phyloP scores from a whole-genome alignment of 2,329 filamentous ascomycete species.

The Xylariomycetidae sp. region DNA sequence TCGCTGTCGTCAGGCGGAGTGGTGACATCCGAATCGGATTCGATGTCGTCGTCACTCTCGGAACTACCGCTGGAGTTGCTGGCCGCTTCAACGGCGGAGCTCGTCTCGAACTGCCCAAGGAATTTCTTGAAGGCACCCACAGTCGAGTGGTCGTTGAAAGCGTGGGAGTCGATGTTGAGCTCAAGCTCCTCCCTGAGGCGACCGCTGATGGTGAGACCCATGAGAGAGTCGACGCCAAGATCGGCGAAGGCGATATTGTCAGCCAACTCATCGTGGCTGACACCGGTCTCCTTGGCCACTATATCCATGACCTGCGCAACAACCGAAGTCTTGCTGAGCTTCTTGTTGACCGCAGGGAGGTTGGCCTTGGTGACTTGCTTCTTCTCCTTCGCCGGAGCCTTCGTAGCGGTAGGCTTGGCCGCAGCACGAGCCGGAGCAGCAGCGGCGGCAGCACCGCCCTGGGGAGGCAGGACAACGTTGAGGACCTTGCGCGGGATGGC shows the following conservation, averaged over 20 bases:
- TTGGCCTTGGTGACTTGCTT: slow-evolving; percentile 41
- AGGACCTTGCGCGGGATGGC: slow-evolving; percentile 60
- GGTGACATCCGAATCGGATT: slow-evolving; percentile 45
- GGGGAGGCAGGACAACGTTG: slow-evolving; percentile 60
- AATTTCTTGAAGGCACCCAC: slow-evolving; percentile 47
- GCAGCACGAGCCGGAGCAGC: slow-evolving; percentile 30
- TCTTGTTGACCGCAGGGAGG: slow-evolving; percentile 44
- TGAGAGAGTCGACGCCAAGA: slow-evolving; percentile 56
- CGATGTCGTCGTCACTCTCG: slow-evolving; percentile 35
- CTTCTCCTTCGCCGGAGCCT: slow-evolving; percentile 33
- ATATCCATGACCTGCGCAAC: slow-evolving; percentile 44
- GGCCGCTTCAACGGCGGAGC: slow-evolving; percentile 25
- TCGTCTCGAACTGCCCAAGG: slow-evolving; percentile 30
- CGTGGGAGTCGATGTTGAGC: slow-evolving; percentile 45
- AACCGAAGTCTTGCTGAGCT: slow-evolving; percentile 38
- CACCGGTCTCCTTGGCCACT: slow-evolving; percentile 50
- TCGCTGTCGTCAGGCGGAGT: slow-evolving; percentile 48
- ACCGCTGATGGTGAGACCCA: slow-evolving; percentile 51
- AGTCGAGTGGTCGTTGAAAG: slow-evolving; percentile 49
- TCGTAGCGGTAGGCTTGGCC: slow-evolving; percentile 29
- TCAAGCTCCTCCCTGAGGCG: slow-evolving; percentile 53
- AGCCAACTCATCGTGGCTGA: slow-evolving; percentile 47
- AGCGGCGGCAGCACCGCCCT: slow-evolving; percentile 38
- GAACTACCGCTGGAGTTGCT: slow-evolving; percentile 29
- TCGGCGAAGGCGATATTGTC: slow-evolving; percentile 52